Percentiles rank a stretch among this genome's conserved stretches.
phyloP scores from a whole-genome alignment of 768 basidiomycete genomes.

The Kwoniella bestiolae region DNA sequence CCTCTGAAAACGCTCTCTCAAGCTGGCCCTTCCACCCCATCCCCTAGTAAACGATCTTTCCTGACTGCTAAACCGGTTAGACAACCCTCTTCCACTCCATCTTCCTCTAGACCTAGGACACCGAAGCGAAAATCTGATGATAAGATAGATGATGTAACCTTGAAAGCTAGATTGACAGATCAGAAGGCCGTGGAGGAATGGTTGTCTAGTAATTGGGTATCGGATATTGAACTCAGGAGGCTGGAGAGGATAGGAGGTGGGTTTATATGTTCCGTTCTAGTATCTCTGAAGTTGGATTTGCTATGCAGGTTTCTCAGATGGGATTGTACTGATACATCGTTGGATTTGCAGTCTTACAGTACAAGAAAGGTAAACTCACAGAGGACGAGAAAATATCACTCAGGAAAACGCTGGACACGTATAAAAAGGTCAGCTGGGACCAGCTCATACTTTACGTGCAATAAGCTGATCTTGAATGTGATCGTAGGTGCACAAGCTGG shows the following conservation, averaged over 20 bases:
- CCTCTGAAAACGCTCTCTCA: conserved; percentile 13
- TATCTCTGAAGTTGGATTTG: too few relatives aligned
- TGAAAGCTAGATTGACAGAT: conserved; percentile 11
- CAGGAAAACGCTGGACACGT: conserved; percentile 15
- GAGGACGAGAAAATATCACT: conserved; percentile 31
- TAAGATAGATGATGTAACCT: conserved; percentile 7
- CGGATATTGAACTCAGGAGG: conserved; percentile 22
- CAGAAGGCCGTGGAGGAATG: conserved; percentile 29
- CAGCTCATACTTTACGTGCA: background rate
- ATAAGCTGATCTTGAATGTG: background rate
- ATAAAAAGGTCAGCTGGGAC: conserved; percentile 26
- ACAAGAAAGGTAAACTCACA: conserved; percentile 37
- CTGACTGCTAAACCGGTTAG: background rate
- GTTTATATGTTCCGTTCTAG: conserved; percentile 8
- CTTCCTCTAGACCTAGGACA: background rate
- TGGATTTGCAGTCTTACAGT: conserved; percentile 30
- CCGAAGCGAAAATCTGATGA: conserved; percentile 1
- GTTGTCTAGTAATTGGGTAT: conserved; percentile 32
- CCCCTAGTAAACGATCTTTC: conserved; percentile 2
- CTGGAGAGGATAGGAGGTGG: conserved; percentile 39
- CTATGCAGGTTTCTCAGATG: too few relatives aligned
- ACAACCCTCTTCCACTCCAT: background rate
- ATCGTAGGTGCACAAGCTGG: conserved; percentile 29
- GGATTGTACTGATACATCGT: too few relatives aligned
- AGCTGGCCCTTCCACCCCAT: conserved; percentile 4